Conservation (phyloP, 2,329 filamentous ascomycete genomes). For the Cucurbitaria berberidis region DNA sequence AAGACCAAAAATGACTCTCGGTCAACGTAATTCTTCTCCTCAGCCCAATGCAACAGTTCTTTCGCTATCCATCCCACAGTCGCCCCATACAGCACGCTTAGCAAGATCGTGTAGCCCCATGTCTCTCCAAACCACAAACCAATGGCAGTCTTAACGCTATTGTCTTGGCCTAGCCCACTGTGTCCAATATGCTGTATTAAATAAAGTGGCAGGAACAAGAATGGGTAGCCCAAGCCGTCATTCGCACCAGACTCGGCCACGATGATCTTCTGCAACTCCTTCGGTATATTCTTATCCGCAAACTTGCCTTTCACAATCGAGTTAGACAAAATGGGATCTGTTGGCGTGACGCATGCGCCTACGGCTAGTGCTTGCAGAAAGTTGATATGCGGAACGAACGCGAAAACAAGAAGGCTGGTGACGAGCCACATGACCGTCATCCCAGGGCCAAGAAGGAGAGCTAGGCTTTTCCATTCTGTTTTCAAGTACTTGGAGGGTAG, state of each 20-base stretch:
- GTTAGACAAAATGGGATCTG: slow-evolving; percentile 85
- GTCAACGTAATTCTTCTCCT: slow-evolving; percentile 81
- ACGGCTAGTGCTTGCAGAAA: slow-evolving; percentile 82
- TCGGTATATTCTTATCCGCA: slow-evolving; percentile 87
- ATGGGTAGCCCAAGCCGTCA: slow-evolving; percentile 87
- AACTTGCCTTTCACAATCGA: slow-evolving; percentile 94
- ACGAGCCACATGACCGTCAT: slow-evolving; percentile 88
- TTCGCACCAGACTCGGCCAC: slow-evolving; percentile 81
- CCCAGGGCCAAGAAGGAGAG: slow-evolving; percentile 77
- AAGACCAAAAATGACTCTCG: slow-evolving; percentile 88
- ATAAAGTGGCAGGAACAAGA: slow-evolving; percentile 84
- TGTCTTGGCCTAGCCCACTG: slow-evolving; percentile 55
- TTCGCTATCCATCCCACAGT: slow-evolving; percentile 82
- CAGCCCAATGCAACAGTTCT: slow-evolving; percentile 81
- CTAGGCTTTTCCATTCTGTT: slow-evolving; percentile 77
- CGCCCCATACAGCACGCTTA: slow-evolving; percentile 79
- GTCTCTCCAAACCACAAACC: slow-evolving; percentile 85
- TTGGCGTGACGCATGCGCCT: slow-evolving; percentile 88
- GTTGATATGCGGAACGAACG: slow-evolving; percentile 70
- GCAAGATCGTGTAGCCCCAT: slow-evolving; percentile 79
- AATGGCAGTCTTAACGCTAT: slow-evolving; percentile 70
- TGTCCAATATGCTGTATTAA: slow-evolving; percentile 76
- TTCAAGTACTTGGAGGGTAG: slow-evolving; percentile 81
- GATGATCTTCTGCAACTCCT: slow-evolving; percentile 73
- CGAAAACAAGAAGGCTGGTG: slow-evolving; percentile 81